phyloP scores from a whole-genome alignment of 2,329 filamentous ascomycete species.

The Teratosphaeria gauchensis region DNA sequence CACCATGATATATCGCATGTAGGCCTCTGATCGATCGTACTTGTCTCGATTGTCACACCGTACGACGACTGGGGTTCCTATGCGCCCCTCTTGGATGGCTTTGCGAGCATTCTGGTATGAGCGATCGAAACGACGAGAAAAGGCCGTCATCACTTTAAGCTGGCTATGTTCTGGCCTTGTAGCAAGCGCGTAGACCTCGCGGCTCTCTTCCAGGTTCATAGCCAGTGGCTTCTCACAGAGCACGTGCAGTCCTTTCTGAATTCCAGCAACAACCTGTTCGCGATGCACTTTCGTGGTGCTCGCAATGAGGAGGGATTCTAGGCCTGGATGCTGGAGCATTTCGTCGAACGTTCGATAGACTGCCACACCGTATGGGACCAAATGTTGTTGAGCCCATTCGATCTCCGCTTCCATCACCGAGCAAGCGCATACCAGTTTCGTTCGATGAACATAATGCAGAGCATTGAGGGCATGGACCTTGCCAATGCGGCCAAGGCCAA shows the following conservation, averaged over 20 bases:
- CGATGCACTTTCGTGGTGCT: conserved; percentile 48
- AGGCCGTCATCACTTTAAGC: conserved; percentile 36
- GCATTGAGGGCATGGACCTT: conserved; percentile 43
- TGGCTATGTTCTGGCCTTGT: conserved; percentile 21
- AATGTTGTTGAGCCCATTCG: conserved; percentile 42
- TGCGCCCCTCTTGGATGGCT: conserved; percentile 28
- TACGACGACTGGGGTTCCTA: conserved; percentile 32
- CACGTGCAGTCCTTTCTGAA: conserved; percentile 45
- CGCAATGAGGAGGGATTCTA: conserved; percentile 46
- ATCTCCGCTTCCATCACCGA: conserved; percentile 12
- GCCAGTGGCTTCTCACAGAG: conserved; percentile 45
- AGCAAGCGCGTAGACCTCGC: conserved; percentile 26
- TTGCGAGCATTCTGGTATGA: conserved; percentile 31
- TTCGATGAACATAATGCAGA: conserved; percentile 36
- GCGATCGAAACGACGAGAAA: conserved; percentile 37
- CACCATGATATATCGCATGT: conserved; percentile 31
- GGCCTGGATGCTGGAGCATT: conserved; percentile 45
- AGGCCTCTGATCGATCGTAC: conserved; percentile 31
- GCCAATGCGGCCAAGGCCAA: conserved; percentile 46
- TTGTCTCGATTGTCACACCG: conserved; percentile 36
- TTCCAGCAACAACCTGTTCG: conserved; percentile 47
- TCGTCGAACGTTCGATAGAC: conserved; percentile 47
- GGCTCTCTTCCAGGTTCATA: conserved; percentile 14
- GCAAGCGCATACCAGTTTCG: conserved; percentile 42
- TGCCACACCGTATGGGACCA: conserved; percentile 39